phyloP scores from a whole-genome alignment of 495 filamentous ascomycete genomes.

The Xylaria grammica region DNA sequence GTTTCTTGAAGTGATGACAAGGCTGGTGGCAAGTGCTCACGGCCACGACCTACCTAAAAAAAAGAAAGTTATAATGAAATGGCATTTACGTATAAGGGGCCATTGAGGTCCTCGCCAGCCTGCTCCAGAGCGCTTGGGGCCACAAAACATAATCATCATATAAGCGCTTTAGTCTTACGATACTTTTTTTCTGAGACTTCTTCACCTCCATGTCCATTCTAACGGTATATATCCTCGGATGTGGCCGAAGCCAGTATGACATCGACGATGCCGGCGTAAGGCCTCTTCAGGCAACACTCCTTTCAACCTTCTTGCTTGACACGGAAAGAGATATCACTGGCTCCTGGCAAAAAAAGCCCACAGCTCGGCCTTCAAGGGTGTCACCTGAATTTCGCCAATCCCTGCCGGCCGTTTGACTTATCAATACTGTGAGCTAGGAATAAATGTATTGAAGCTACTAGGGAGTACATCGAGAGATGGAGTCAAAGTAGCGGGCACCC shows the following conservation, averaged over 20 bases:
- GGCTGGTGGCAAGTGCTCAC: slow-evolving; percentile 1
- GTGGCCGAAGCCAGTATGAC: slow-evolving; percentile 19
- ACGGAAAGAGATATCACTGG: slow-evolving; percentile 24
- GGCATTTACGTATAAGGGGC: not conserved
- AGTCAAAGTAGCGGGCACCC: slow-evolving; percentile 29
- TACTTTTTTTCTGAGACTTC: not conserved
- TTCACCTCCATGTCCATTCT: not conserved
- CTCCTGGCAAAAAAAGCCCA: slow-evolving; percentile 20
- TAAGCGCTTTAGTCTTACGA: not conserved
- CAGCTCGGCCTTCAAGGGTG: slow-evolving; percentile 30
- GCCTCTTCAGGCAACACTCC: slow-evolving; percentile 23
- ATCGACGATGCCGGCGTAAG: slow-evolving; percentile 1
- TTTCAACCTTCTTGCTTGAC: slow-evolving; percentile 24
- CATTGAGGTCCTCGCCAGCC: not conserved
- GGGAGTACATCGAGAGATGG: slow-evolving; percentile 29
- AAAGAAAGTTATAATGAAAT: not conserved
- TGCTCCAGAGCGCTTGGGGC: not conserved
- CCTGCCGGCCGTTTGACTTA: slow-evolving; percentile 27
- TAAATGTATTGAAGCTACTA: slow-evolving; percentile 28
- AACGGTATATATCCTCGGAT: slow-evolving; percentile 1
- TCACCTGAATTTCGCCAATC: slow-evolving; percentile 28
- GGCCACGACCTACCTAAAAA: not conserved
- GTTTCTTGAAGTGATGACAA: not conserved
- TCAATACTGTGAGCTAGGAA: slow-evolving; percentile 29
- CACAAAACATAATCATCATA: not conserved